Evolutionary conservation across 495 filamentous ascomycete genomes (phyloP), one percentile per base, ranked within the genome.

Genomic region (Platismatia glauca): DNA sequence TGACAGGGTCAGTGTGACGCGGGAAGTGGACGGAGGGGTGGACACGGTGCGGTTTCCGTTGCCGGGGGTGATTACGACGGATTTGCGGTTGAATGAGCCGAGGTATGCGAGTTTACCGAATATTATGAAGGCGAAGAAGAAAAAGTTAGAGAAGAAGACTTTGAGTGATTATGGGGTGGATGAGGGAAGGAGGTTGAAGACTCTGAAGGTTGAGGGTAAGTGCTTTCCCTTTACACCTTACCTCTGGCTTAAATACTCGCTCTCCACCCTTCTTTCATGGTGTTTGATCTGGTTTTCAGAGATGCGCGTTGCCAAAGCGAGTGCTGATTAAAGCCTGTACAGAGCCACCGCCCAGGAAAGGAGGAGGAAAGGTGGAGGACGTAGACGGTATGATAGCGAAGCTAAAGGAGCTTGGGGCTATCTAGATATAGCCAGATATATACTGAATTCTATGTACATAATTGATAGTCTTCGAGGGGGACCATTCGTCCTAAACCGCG

Each of bases 81-180:
- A 98, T 83, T 74, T 98, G 75, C 78, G 94, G 50, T 76, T 98
- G 76, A 97, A 98, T 73, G 89, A 95, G 82, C 95, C 94, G 60
- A 77, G 95, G 58, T 98, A 97, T 76, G 93, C 91, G 58, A 95
- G 84, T 74, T 72, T 98, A 81, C 93, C 90, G 68, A 97, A 97
- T 75, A 97, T 98, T 63, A 98, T 98, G 95, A 97, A 97, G 85
- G 94, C 94, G 60, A 97, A 97, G 88, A 98, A 97, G 89, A 98
- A 97, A 86, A 87, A 88, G 68, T 70, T 98, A 68, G 89, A 91
- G 74, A 97, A 95, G 87, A 88, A 89, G 83, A 89, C 78, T 55
- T 71, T 95, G 72, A 83, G 74, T 57, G 93, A 97, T 72, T 87
- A 86, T 73, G 91, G 89, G 0, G 80, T 91, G 12, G 85, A 90